Base-by-base conservation (phyloP, 495 filamentous ascomycete species). In the Talaromyces nanjingensis region DNA sequence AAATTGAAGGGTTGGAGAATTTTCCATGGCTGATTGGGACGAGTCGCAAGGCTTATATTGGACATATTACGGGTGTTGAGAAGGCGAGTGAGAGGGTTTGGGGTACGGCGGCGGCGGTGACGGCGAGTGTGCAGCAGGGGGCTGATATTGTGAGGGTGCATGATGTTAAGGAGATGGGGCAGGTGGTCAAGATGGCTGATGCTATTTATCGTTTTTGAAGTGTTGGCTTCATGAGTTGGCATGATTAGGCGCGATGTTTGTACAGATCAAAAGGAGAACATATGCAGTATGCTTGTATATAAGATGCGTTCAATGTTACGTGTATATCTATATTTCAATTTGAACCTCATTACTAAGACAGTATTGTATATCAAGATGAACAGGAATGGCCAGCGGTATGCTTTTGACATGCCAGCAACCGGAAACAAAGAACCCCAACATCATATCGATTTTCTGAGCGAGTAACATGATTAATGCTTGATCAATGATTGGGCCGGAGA, bases 61-160 rank as follows among this genome's bases (percentile, higher is more conserved):
- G 93, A 0, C 80, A 77, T 64, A 81, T 96, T 34, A 96, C 91
- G 2, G 91, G 91, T 0, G 91, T 92, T 11, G 82, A 89, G 69
- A 79, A 80, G 65, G 77, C 86, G 3, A 79, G 75, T 63, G 80
- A 90, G 62, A 82, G 93, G 57, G 79, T 81, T 27, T 96, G 87
- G 87, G 94, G 94, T 4, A 97, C 93, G 0, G 93, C 92, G 11
- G 92, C 89, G 12, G 90, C 93, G 2, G 91, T 98, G 2, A 86
- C 91, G 9, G 89, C 91, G 18, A 91, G 91, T 68, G 85, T 98
- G 45, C 85, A 88, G 62, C 92, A 91, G n/a, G 94, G 94, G 3
- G 94, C 93, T 16, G 94, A 98, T 82, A 86, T 98, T 61, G 90
- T 98, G 22, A 80, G 94, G 64, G 94, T 98, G 27, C 94, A 98